These are phyloP conservation scores for Magnusiomyces tetraspermus DNA, from an alignment of 1,139 yeast genomes.

Conservation along the genomic window DNA sequence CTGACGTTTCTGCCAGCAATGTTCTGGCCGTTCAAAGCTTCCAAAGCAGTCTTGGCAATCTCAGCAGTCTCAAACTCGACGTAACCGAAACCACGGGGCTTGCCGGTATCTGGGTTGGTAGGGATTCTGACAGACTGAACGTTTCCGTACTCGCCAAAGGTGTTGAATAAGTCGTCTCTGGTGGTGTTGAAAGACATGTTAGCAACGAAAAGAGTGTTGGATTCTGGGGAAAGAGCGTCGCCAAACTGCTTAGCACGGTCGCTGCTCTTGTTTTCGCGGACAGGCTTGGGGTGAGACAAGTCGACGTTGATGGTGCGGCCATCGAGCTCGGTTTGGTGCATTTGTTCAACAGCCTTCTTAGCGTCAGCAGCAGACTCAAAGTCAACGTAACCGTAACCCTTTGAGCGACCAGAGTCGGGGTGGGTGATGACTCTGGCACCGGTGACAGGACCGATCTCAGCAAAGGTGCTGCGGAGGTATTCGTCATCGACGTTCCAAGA, in stretches of 20 bases:
- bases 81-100: constrained; percentile 98
- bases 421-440: constrained; percentile 91
- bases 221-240: constrained; percentile 29
- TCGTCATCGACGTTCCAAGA: constrained; percentile 97
- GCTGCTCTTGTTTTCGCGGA: constrained; percentile 15
- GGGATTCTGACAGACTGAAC: constrained; percentile 89
- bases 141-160: constrained; percentile 69
- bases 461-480: constrained; percentile 84
- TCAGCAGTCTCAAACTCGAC: constrained; percentile 82
- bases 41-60: constrained; percentile 84
- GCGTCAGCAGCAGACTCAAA: constrained; percentile 70
- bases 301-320: constrained; percentile 96
- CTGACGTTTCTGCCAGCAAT: constrained; percentile 91
- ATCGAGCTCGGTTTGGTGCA: constrained; percentile 90
- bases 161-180: constrained; percentile 63
- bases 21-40: constrained; percentile 79
- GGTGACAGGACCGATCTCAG: constrained; percentile 67
- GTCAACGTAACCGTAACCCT: constrained; percentile 98
- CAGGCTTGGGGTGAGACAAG: constrained; percentile 77
- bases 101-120: constrained; percentile 97
- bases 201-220: constrained; percentile 93
- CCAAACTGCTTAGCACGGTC: constrained; percentile 12
- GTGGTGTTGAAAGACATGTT: constrained; percentile 85
- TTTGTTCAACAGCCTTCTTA: constrained; percentile 75
- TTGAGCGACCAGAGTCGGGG: constrained; percentile 83